Evolutionary conservation across 2,329 filamentous ascomycete species (phyloP).

Genomic region (Xylaria multiplex): DNA sequence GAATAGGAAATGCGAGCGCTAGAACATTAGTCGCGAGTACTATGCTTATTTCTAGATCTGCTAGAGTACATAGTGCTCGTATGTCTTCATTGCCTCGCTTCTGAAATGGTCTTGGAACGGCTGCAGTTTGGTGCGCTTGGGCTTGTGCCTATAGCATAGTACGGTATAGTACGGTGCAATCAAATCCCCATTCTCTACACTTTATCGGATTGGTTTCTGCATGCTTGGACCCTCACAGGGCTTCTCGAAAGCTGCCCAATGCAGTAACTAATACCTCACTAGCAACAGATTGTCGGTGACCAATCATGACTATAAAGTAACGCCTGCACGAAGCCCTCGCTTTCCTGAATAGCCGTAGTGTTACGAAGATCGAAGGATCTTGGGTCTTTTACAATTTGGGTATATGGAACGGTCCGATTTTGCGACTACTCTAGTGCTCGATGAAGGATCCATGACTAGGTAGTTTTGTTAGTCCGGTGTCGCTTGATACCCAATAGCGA

Average conservation of each 20-base stretch:
- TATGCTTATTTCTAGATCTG: background rate
- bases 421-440: constrained; percentile 20
- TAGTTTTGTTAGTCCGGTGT: constrained; percentile 34
- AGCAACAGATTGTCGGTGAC: constrained; percentile 15
- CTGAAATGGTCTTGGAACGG: constrained; percentile 19
- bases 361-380: constrained; percentile 32
- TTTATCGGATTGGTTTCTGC: constrained; percentile 41
- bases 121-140: background rate
- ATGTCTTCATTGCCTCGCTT: constrained; percentile 19
- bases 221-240: constrained; percentile 30
- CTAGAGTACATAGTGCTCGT: background rate
- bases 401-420: constrained; percentile 43
- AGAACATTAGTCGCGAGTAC: background rate
- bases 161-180: constrained; percentile 5
- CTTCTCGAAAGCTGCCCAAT: constrained; percentile 39
- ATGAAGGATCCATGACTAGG: constrained; percentile 26
- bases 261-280: constrained; percentile 21
- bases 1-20: constrained; percentile 30
- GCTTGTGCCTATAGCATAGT: background rate
- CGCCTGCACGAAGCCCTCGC: constrained; percentile 37
- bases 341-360: constrained; percentile 36
- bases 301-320: constrained; percentile 34
- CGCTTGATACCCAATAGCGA: constrained; percentile 44
- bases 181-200: constrained; percentile 42
- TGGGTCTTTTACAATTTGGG: constrained; percentile 35